Evolutionary conservation across 202 grass and related monocot genomes (phyloP).

Genomic region (Digitaria exilis): DNA sequence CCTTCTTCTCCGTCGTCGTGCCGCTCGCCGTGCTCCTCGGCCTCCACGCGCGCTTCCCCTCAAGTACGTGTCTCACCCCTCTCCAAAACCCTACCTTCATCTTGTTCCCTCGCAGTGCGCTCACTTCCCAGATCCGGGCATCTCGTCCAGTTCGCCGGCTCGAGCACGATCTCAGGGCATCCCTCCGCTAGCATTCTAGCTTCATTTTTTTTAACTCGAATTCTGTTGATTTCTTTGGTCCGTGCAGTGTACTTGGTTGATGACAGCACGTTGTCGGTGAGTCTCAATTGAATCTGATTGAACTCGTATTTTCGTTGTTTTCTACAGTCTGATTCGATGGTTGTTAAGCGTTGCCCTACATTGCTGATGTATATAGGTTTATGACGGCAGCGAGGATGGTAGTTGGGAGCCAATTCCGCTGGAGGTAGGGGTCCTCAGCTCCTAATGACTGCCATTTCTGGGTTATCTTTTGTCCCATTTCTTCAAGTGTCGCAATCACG

Average conservation of each 20-base stretch:
- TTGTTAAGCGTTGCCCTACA: neutral
- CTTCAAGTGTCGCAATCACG: conserved; percentile 25
- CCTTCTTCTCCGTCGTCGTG: conserved; percentile 65
- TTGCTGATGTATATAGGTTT: conserved; percentile 27
- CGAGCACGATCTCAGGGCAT: neutral
- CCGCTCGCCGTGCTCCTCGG: conserved; percentile 72
- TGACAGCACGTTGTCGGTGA: conserved; percentile 43
- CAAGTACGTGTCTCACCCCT: conserved; percentile 31
- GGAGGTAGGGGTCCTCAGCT: conserved; percentile 39
- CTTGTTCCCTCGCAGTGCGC: neutral
- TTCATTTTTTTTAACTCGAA: neutral
- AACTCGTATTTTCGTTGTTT: neutral
- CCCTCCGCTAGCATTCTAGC: neutral
- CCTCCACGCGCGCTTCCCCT: conserved; percentile 67
- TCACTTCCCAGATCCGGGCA: conserved; percentile 9
- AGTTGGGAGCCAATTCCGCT: conserved; percentile 38
- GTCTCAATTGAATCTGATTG: neutral
- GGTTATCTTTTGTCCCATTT: conserved; percentile 26
- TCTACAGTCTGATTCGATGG: neutral
- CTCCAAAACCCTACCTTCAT: conserved; percentile 3
- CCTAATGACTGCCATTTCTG: conserved; percentile 33
- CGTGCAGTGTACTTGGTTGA: conserved; percentile 40
- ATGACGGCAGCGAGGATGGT: conserved; percentile 16
- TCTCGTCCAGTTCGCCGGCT: neutral
- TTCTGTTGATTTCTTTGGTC: neutral